These are phyloP conservation scores for Pleurotus djamor DNA, from an alignment of 768 basidiomycete genomes.

Conservation along the genomic window DNA sequence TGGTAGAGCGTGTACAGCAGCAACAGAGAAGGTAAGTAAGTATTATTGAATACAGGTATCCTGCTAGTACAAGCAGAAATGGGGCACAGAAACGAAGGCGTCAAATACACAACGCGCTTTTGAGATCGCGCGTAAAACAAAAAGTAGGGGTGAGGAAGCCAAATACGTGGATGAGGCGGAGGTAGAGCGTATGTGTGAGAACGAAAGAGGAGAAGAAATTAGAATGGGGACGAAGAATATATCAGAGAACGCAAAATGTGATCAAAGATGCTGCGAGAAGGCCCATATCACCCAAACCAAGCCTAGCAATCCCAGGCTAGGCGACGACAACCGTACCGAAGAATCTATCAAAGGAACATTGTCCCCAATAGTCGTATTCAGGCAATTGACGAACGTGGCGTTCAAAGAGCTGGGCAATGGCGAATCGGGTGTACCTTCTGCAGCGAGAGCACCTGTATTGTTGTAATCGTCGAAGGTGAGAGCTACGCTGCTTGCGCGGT, in stretches of 20 bases:
- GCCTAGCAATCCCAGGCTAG: slow-evolving; percentile 17
- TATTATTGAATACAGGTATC: no score
- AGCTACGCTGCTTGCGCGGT: slow-evolving; percentile 61
- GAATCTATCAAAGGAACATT: slow-evolving; percentile 55
- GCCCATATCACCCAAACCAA: slow-evolving; percentile 19
- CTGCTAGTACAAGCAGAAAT: no score
- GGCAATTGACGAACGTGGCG: slow-evolving; percentile 44
- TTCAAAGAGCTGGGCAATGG: slow-evolving; percentile 56
- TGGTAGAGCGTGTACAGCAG: no score
- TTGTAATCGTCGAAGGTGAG: slow-evolving; percentile 68
- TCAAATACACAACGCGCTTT: no score
- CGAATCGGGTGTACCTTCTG: slow-evolving; percentile 39
- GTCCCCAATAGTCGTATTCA: slow-evolving; percentile 61
- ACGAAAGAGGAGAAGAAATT: neutral
- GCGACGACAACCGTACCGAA: slow-evolving; percentile 8
- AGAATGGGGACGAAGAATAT: no score
- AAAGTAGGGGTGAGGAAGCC: no score
- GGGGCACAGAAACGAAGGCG: no score
- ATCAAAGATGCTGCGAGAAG: neutral
- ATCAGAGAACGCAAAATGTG: no score
- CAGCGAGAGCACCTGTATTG: slow-evolving; percentile 47
- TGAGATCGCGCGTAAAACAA: no score
- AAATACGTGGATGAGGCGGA: no score
- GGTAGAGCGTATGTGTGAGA: no score
- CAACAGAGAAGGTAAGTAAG: no score